Conservation (phyloP, 495 filamentous ascomycete genomes). For the Bathelium albidoporum region DNA sequence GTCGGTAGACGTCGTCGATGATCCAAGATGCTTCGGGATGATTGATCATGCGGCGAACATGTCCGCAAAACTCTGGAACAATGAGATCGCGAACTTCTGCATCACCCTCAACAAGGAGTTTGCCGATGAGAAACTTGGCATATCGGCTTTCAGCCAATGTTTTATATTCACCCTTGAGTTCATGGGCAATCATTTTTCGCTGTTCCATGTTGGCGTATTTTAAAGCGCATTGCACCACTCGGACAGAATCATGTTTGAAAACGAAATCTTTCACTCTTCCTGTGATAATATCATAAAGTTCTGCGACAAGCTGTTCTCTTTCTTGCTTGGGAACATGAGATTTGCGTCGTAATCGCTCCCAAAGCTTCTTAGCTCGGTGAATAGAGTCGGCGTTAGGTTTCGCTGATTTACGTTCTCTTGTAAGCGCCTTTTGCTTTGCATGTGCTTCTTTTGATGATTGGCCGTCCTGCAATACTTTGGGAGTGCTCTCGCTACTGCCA, state of each 20-base stretch:
- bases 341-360: conserved; percentile 87
- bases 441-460: conserved; percentile 69
- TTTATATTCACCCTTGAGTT: conserved; percentile 76
- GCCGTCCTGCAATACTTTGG: conserved; percentile 1
- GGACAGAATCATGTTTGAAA: conserved; percentile 94
- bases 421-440: conserved; percentile 80
- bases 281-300: conserved; percentile 83
- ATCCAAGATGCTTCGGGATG: conserved; percentile 96
- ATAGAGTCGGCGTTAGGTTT: conserved; percentile 89
- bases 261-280: conserved; percentile 88
- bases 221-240: conserved; percentile 89
- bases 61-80: conserved; percentile 87
- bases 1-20: conserved; percentile 88
- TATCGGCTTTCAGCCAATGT: conserved; percentile 86
- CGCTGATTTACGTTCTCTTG: conserved; percentile 76
- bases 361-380: conserved; percentile 85
- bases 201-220: conserved; percentile 86
- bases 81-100: conserved; percentile 74
- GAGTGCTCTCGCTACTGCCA: background rate
- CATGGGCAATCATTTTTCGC: conserved; percentile 72
- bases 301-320: conserved; percentile 71
- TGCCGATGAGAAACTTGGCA: conserved; percentile 91
- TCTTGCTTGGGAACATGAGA: conserved; percentile 81
- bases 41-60: conserved; percentile 82
- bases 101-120: conserved; percentile 84